These are phyloP conservation scores for Agarophyton chilense DNA, from an alignment of 23 red algal genomes.

Conservation along the genomic window DNA sequence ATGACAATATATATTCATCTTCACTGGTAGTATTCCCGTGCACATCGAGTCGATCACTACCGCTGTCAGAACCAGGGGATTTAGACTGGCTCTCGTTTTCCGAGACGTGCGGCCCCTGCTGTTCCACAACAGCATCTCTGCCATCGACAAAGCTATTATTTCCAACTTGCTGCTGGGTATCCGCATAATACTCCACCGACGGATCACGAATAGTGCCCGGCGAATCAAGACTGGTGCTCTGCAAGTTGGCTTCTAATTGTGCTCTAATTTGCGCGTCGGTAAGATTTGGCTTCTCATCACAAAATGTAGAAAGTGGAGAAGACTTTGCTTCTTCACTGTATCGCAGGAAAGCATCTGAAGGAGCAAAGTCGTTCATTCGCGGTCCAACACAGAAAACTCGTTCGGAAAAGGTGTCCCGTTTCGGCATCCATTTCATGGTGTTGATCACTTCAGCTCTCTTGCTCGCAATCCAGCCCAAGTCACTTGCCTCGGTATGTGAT, in stretches of 20 bases:
- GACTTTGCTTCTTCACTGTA: constrained; percentile 5
- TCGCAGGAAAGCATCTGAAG: constrained; percentile 11
- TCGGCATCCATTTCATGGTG: background rate
- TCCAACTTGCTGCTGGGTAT: background rate
- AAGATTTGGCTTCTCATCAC: background rate
- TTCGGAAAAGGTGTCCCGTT: background rate
- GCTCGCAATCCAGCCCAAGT: background rate
- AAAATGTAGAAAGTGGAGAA: background rate
- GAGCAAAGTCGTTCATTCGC: constrained; percentile 26
- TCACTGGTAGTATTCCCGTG: background rate
- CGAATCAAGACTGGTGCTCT: background rate
- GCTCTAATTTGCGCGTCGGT: background rate
- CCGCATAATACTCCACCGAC: background rate
- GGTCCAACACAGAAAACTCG: background rate
- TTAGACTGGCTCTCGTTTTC: background rate
- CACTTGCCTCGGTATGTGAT: background rate
- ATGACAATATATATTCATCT: background rate
- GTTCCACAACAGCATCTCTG: background rate
- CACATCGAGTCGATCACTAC: background rate
- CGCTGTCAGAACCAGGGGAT: background rate
- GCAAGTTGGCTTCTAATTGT: background rate
- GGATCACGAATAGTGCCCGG: background rate
- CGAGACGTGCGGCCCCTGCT: background rate
- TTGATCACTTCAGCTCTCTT: background rate
- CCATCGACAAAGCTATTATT: background rate